Percentiles rank a stretch among this genome's conserved stretches.
Conservation (phyloP, 2,329 filamentous ascomycete species). For the Incumbomyces lentus region DNA sequence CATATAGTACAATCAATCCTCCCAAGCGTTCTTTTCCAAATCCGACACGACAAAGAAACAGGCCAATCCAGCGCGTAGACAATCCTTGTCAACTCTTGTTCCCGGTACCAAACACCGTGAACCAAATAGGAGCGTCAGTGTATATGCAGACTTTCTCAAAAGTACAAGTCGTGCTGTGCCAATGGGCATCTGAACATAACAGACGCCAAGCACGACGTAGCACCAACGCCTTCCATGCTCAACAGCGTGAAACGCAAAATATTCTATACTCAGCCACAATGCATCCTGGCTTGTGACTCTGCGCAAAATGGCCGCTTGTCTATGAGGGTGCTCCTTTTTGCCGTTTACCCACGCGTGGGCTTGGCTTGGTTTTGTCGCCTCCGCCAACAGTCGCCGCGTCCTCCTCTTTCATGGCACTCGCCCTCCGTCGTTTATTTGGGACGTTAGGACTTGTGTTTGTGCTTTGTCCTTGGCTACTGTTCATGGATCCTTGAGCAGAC, state of each 20-base stretch:
- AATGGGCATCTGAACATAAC: no score
- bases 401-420: conserved; percentile 51
- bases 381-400: conserved; percentile 41
- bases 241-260: background rate
- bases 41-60: background rate
- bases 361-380: conserved; percentile 36
- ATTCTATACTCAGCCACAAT: background rate
- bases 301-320: background rate
- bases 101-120: background rate
- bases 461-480: conserved; percentile 41
- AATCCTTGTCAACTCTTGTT: background rate
- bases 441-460: conserved; percentile 55
- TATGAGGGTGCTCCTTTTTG: conserved; percentile 30
- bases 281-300: background rate
- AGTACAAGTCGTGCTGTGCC: no score
- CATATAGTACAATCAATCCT: conserved; percentile 5
- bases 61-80: background rate
- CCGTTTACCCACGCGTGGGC: conserved; percentile 37
- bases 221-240: background rate
- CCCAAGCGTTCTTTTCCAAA: background rate
- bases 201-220: no score
- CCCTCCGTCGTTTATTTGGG: conserved; percentile 45
- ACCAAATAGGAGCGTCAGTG: background rate
- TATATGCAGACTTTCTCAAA: background rate
- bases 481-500: conserved; percentile 46